These are phyloP conservation scores for Dittrichia graveolens DNA, from an alignment of 129 eudicot genomes.

Conservation along the genomic window DNA sequence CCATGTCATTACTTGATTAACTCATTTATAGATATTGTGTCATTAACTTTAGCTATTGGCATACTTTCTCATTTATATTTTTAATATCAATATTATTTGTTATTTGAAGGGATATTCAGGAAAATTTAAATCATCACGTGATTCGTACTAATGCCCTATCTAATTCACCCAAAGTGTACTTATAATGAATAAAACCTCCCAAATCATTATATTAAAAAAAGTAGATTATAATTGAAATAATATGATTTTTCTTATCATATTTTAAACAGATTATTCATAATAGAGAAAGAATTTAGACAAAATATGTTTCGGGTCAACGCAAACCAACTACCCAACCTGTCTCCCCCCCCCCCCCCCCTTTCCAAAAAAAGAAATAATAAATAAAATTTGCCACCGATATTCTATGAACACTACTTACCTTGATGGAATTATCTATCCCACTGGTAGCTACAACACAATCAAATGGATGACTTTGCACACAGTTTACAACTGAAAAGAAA, in stretches of 20 bases:
- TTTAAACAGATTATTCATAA: neutral
- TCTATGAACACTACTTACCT: slow-evolving; percentile 46
- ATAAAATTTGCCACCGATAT: neutral
- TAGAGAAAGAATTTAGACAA: neutral
- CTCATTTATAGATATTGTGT: too few relatives aligned
- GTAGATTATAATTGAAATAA: neutral
- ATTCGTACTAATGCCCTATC: too few relatives aligned
- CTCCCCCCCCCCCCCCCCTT: neutral
- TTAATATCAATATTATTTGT: too few relatives aligned
- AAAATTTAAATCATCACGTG: too few relatives aligned
- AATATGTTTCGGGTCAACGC: neutral
- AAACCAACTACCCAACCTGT: neutral
- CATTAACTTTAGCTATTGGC: too few relatives aligned
- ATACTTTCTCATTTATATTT: too few relatives aligned
- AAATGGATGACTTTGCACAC: slow-evolving; percentile 93
- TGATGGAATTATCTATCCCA: slow-evolving; percentile 90
- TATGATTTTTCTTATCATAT: neutral
- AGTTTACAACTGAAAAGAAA: slow-evolving; percentile 75
- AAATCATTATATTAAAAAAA: neutral
- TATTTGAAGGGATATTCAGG: too few relatives aligned
- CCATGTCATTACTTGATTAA: too few relatives aligned
- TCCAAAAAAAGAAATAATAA: too few relatives aligned
- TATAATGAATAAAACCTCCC: neutral
- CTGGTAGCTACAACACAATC: slow-evolving; percentile 93
- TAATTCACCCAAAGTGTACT: neutral